Evolutionary conservation across 2,329 filamentous ascomycete genomes (phyloP), one percentile per base, ranked within the genome.

Genomic region (Colletotrichum sp.): DNA sequence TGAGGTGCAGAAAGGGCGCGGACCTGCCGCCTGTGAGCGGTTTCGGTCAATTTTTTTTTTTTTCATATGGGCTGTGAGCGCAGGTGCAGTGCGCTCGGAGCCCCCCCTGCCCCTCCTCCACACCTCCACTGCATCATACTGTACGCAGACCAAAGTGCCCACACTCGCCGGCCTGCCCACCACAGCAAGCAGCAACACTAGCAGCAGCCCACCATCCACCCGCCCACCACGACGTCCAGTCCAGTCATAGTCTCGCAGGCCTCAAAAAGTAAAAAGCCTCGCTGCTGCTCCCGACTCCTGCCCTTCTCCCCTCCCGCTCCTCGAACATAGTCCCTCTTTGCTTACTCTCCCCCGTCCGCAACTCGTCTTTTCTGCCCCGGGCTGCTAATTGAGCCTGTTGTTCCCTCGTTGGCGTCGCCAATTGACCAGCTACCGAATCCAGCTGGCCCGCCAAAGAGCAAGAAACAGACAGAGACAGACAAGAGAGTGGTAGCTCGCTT

Each of bases 101-200:
- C 61, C 69, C 69, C 57, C 72, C 76, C 77, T 76, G 71, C 75
- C 76, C 77, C 76, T 77, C 77, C 77, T 77, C 77, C 77, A 77
- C 77, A 70, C 77, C 77, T 73, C 73, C 70, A 73, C 73, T 76
- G 73, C 73, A 76, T 76, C 70, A 73, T 73, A 72, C 73, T 59
- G 44, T 49, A 69, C 44, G 30, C 55, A 63, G 67, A 15, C 34
- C 67, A 63, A 32, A 32, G 59, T 69, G 63, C 72, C 69, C 70
- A 62, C 63, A 32, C 16, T 16, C 34, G 15, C 34, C 19, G 32
- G 62, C 29, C 55, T 66, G 71, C 71, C 71, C 66, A 63, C 55
- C 15, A 49, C 39, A 49, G 39, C 19, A 44, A 44, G 39, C 39
- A 44, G 34, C 34, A 36, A 36, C 34, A 19, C 8, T 8, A 44